phyloP scores from a whole-genome alignment of 2,329 filamentous ascomycete genomes.

The Kalmusia sp. region DNA sequence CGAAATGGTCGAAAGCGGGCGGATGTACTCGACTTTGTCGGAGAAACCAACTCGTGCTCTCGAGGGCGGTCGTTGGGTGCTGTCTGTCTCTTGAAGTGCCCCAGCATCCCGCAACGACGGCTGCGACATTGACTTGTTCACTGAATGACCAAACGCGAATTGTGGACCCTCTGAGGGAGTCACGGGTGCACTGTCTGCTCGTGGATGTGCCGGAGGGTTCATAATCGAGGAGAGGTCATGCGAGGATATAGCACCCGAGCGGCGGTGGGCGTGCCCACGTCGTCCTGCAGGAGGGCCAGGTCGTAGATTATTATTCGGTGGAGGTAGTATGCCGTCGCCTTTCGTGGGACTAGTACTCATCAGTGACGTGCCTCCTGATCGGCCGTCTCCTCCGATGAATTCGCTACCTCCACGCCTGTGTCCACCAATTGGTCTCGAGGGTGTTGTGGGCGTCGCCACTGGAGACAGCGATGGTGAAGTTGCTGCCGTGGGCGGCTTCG shows the following conservation, averaged over 20 bases:
- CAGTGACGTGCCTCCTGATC: conserved; percentile 59
- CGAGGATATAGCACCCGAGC: conserved; percentile 81
- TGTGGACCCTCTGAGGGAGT: conserved; percentile 62
- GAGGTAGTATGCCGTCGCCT: conserved; percentile 64
- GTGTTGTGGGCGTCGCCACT: conserved; percentile 41
- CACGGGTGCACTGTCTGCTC: conserved; percentile 69
- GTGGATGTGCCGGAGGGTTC: conserved; percentile 62
- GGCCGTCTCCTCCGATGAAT: conserved; percentile 77
- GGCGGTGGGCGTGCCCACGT: conserved; percentile 78
- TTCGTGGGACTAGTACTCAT: conserved; percentile 76
- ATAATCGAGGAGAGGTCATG: conserved; percentile 79
- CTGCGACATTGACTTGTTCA: conserved; percentile 49
- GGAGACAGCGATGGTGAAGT: conserved; percentile 49
- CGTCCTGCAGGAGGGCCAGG: conserved; percentile 61
- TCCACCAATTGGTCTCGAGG: conserved; percentile 62
- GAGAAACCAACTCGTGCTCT: conserved; percentile 81
- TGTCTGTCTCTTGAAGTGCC: conserved; percentile 34
- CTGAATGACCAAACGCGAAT: conserved; percentile 41
- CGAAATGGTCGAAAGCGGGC: conserved; percentile 83
- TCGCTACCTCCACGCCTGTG: conserved; percentile 84
- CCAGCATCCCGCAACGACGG: conserved; percentile 41
- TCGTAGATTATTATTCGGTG: conserved; percentile 58
- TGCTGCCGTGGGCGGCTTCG: conserved; percentile 33
- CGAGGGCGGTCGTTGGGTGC: conserved; percentile 50
- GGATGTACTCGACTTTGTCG: conserved; percentile 82